These are phyloP conservation scores for Podila epicladia DNA, from an alignment of 192 early-diverging fungal genomes.

Conservation along the genomic window DNA sequence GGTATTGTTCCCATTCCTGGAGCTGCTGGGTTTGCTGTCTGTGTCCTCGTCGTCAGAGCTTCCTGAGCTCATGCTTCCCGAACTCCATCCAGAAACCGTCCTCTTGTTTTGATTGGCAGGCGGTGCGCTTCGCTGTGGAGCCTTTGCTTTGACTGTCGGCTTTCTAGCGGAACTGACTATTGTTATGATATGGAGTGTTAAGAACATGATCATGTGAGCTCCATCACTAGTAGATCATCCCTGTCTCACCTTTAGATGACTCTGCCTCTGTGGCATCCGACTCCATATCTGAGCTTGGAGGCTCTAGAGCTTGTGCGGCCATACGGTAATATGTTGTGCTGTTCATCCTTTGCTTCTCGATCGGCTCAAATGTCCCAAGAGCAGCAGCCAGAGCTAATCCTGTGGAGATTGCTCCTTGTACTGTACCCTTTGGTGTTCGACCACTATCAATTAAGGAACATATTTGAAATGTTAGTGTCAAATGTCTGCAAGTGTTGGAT, in stretches of 20 bases:
- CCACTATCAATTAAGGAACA: slow-evolving; percentile 18
- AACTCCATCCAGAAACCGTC: slow-evolving; percentile 11
- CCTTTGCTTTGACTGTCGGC: no score
- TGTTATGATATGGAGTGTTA: no score
- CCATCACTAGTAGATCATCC: neutral
- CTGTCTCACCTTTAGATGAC: neutral
- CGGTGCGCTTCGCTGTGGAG: neutral
- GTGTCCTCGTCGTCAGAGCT: slow-evolving; percentile 26
- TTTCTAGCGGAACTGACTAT: no score
- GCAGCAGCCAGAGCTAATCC: slow-evolving; percentile 29
- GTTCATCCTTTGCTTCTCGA: slow-evolving; percentile 40
- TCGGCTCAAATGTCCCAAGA: slow-evolving; percentile 41
- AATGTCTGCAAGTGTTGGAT: neutral
- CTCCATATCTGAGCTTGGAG: slow-evolving; percentile 12
- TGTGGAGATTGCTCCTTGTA: slow-evolving; percentile 47
- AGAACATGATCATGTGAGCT: neutral
- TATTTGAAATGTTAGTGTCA: neutral
- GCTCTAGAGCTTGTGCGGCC: slow-evolving; percentile 28
- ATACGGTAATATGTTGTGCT: slow-evolving; percentile 45
- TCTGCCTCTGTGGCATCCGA: neutral
- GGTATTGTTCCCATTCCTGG: neutral
- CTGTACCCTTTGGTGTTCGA: slow-evolving; percentile 43
- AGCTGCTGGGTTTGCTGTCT: neutral
- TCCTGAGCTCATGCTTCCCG: slow-evolving; percentile 31
- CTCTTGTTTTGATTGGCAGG: neutral